These are phyloP conservation scores for Omphalotus olearius DNA, from an alignment of 1,284 basidiomycete species.

Conservation along the genomic window DNA sequence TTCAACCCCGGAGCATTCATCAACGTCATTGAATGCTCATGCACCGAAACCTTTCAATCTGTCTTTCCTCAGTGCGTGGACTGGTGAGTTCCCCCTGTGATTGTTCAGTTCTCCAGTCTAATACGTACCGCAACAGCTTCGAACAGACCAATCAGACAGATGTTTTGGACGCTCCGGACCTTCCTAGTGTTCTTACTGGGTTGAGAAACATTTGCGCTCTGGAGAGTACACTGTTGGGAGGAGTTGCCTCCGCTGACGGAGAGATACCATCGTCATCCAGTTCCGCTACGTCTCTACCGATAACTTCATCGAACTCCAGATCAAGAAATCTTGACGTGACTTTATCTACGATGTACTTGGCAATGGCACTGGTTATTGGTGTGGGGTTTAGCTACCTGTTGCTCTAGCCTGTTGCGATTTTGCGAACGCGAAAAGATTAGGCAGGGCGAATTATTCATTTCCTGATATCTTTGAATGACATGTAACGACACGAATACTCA, in stretches of 20 bases:
- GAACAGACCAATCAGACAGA: constrained; percentile 53
- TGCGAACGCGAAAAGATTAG: not conserved
- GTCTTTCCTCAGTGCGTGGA: constrained; percentile 69
- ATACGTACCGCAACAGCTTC: constrained; percentile 35
- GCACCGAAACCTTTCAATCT: constrained; percentile 61
- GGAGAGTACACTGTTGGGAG: constrained; percentile 47
- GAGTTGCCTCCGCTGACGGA: constrained; percentile 43
- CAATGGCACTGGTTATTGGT: not conserved
- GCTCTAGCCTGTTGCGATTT: not conserved
- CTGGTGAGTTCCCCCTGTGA: constrained; percentile 39
- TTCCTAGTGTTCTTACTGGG: constrained; percentile 43
- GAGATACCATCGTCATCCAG: constrained; percentile 28
- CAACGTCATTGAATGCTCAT: constrained; percentile 63
- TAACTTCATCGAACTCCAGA: constrained; percentile 1
- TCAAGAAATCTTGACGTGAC: not conserved
- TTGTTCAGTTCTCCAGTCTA: not conserved
- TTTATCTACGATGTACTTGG: not conserved
- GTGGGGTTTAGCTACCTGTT: not conserved
- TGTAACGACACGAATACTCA: not conserved
- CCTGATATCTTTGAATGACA: too few relatives aligned
- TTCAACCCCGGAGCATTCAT: constrained; percentile 62
- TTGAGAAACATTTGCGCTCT: constrained; percentile 51
- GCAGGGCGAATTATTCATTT: not conserved
- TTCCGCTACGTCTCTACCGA: constrained; percentile 6
- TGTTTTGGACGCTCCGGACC: constrained; percentile 40